A percentile compares a stretch with the other conserved stretches of the same genome.
Evolutionary conservation across 2,329 filamentous ascomycete species (phyloP).

Genomic region (Fusarium anguioides): DNA sequence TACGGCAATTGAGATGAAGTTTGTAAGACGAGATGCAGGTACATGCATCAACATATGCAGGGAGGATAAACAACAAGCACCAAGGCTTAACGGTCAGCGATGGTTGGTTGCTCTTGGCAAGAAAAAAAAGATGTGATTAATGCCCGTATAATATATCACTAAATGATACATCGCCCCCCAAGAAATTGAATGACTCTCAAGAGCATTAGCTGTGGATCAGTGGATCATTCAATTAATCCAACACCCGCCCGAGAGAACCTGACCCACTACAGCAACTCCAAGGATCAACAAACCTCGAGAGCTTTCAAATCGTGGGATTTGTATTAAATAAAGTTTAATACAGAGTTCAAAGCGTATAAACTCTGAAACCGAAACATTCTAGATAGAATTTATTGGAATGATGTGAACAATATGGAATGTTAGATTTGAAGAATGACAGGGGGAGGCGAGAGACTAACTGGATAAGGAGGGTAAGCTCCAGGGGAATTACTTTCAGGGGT

Average conservation of each 20-base stretch:
- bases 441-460: too few species aligned
- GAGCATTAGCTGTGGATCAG: slow-evolving; percentile 9
- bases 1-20: neutral
- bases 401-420: slow-evolving; percentile 1
- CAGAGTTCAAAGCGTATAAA: too few species aligned
- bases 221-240: neutral
- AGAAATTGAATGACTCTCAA: too few species aligned
- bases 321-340: too few species aligned
- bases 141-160: too few species aligned
- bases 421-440: too few species aligned
- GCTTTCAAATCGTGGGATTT: neutral
- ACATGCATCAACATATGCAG: neutral
- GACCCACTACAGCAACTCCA: too few species aligned
- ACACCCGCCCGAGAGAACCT: neutral
- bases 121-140: too few species aligned
- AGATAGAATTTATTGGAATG: neutral
- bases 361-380: neutral
- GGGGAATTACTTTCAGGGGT: slow-evolving; percentile 34
- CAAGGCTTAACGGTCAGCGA: too few species aligned
- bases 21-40: neutral
- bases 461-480: slow-evolving; percentile 23
- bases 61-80: neutral
- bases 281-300: too few species aligned
- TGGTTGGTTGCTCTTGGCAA: neutral
- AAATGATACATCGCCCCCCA: too few species aligned